Percentiles rank a stretch among this genome's conserved stretches.
These are phyloP conservation scores for Akanthomyces dipterigenus DNA, from an alignment of 2,329 filamentous ascomycete genomes.

Conservation along the genomic window DNA sequence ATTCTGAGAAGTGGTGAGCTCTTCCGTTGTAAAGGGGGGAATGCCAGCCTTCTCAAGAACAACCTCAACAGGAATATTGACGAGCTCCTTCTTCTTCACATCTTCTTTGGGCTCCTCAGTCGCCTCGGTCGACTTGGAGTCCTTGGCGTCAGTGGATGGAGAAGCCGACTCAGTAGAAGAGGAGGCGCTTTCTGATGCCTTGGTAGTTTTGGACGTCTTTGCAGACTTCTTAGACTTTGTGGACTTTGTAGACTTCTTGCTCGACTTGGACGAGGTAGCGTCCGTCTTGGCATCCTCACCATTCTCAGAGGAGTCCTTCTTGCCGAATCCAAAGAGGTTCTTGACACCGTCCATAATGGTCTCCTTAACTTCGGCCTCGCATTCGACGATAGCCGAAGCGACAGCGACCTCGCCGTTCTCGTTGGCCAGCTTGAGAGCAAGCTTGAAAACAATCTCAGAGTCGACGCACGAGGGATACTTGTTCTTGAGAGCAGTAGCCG, in stretches of 20 bases:
- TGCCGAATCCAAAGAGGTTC: constrained; percentile 90
- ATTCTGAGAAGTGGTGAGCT: constrained; percentile 50
- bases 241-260: constrained; percentile 24
- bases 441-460: constrained; percentile 71
- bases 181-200: constrained; percentile 16
- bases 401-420: constrained; percentile 77
- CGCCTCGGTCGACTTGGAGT: constrained; percentile 34
- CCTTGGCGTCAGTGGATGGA: constrained; percentile 41
- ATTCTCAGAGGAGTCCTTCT: constrained; percentile 74
- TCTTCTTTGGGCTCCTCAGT: constrained; percentile 40
- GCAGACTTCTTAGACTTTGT: constrained; percentile 1
- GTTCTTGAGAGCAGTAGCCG: constrained; percentile 70
- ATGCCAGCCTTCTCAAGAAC: constrained; percentile 43
- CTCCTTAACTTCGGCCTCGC: constrained; percentile 74
- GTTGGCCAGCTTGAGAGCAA: constrained; percentile 64
- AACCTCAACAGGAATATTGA: constrained; percentile 46
- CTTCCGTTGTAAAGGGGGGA: constrained; percentile 41
- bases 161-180: constrained; percentile 24
- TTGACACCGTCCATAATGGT: constrained; percentile 90
- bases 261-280: constrained; percentile 29
- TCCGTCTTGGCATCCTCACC: constrained; percentile 23
- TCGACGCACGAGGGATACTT: constrained; percentile 67
- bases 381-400: constrained; percentile 69
- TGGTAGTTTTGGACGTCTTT: neutral
- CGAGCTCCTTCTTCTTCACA: constrained; percentile 53